Percentiles rank a stretch among this genome's conserved stretches.
These are phyloP conservation scores for Nannizziopsis arthrosporioides DNA, from an alignment of 2,329 filamentous ascomycete genomes.

Conservation along the genomic window DNA sequence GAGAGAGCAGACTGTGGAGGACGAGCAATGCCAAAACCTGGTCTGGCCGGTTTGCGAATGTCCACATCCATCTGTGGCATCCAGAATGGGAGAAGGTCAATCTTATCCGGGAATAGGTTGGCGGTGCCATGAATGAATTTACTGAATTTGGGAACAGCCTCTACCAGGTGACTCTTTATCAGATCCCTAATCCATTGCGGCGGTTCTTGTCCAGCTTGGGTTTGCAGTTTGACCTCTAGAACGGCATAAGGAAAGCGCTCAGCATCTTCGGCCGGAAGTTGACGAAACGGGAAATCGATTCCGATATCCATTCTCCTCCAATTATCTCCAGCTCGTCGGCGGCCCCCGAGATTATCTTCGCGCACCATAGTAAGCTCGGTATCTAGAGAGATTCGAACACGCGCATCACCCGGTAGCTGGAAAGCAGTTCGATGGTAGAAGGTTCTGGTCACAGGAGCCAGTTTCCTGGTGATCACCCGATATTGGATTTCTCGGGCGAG, in stretches of 20 bases:
- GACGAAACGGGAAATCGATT: constrained; percentile 86
- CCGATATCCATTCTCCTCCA: constrained; percentile 97
- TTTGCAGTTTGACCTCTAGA: constrained; percentile 94
- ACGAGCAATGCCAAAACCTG: constrained; percentile 82
- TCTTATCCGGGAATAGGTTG: constrained; percentile 71
- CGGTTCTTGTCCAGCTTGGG: constrained; percentile 84
- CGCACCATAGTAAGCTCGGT: constrained; percentile 91
- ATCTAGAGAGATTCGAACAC: constrained; percentile 91
- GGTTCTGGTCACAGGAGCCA: constrained; percentile 80
- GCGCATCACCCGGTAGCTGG: constrained; percentile 88
- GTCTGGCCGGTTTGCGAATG: constrained; percentile 81
- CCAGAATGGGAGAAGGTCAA: constrained; percentile 90
- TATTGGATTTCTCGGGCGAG: constrained; percentile 89
- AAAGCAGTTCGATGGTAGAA: constrained; percentile 99
- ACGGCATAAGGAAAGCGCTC: constrained; percentile 92
- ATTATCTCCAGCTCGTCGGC: constrained; percentile 64
- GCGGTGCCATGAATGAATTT: constrained; percentile 97
- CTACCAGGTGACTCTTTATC: constrained; percentile 84
- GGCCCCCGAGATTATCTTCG: constrained; percentile 86
- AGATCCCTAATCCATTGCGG: constrained; percentile 94
- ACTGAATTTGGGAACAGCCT: constrained; percentile 98
- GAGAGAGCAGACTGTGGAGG: constrained; percentile 62
- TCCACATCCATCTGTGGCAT: constrained; percentile 97
- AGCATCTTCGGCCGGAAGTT: constrained; percentile 72
- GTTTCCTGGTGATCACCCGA: constrained; percentile 72